A percentile compares a stretch with the other conserved stretches of the same genome.
Evolutionary conservation across 2,329 filamentous ascomycete genomes (phyloP).

Genomic region (Acrodontium crateriforme): DNA sequence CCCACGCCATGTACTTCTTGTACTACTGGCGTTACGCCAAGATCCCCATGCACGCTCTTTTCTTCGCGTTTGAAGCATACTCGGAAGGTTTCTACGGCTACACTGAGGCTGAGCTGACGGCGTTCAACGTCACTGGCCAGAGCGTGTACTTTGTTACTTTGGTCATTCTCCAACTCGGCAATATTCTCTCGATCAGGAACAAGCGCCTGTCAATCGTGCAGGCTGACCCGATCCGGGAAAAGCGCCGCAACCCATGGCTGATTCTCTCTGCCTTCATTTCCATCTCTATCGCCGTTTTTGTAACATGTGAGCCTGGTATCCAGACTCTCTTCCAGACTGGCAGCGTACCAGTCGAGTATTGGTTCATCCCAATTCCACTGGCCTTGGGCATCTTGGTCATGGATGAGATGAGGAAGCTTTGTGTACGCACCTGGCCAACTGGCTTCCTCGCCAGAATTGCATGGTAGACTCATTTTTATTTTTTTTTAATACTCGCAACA

Average conservation of each 20-base stretch:
- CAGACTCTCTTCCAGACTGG: constrained; percentile 49
- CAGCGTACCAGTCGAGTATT: constrained; percentile 55
- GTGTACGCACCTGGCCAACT: too few species aligned
- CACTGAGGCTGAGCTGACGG: too few species aligned
- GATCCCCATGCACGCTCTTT: constrained; percentile 53
- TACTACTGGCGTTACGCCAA: constrained; percentile 40
- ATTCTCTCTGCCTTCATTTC: constrained; percentile 57
- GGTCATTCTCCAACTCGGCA: constrained; percentile 63
- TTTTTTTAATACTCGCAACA: too few species aligned
- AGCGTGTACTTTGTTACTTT: constrained; percentile 71
- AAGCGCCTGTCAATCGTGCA: constrained; percentile 48
- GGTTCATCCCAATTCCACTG: constrained; percentile 63
- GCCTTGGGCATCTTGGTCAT: constrained; percentile 49
- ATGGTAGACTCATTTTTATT: too few species aligned
- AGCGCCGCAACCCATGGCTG: constrained; percentile 59
- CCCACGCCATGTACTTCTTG: constrained; percentile 35
- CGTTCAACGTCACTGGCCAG: constrained; percentile 50
- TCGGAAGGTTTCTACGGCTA: constrained; percentile 41
- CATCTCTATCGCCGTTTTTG: constrained; percentile 53
- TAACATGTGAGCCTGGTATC: constrained; percentile 50
- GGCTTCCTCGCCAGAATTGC: too few species aligned
- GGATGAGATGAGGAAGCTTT: constrained; percentile 58
- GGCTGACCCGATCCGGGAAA: too few species aligned
- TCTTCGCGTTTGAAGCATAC: constrained; percentile 42
- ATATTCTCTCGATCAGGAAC: constrained; percentile 54